A percentile compares a stretch with the other conserved stretches of the same genome.
Conservation (phyloP, 768 basidiomycete genomes). For the Omphalotus guepiniiformis region DNA sequence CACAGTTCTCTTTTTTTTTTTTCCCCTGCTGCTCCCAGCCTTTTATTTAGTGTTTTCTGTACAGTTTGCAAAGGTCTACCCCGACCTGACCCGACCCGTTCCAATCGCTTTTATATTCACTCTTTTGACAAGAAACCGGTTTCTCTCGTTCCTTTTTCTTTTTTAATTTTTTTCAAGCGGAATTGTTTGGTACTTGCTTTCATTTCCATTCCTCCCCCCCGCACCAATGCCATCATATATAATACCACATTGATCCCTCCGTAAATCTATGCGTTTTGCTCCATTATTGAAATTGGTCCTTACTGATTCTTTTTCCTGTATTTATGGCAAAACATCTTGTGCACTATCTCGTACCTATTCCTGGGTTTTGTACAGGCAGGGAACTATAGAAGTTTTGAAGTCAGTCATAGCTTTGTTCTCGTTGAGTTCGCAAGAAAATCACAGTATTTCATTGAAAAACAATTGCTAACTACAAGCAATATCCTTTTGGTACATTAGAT, state of each 20-base stretch:
- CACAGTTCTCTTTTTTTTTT: neutral
- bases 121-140: no score
- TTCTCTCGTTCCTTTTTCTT: no score
- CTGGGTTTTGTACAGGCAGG: no score
- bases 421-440: no score
- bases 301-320: slow-evolving; percentile 7
- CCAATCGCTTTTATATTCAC: neutral
- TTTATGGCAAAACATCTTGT: slow-evolving; percentile 16
- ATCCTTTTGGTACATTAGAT: no score
- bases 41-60: neutral
- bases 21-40: neutral
- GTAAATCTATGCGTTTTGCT: slow-evolving; percentile 11
- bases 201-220: no score
- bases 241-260: slow-evolving; percentile 17
- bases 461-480: no score
- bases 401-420: no score
- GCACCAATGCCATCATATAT: slow-evolving; percentile 2
- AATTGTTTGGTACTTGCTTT: slow-evolving; percentile 4
- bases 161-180: slow-evolving; percentile 2
- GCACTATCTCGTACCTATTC: slow-evolving; percentile 10
- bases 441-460: no score
- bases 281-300: slow-evolving; percentile 7
- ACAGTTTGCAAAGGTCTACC: slow-evolving; percentile 9
- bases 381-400: no score
- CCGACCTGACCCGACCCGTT: neutral